Conservation (phyloP, 129 eudicot species). For the Flaveria ramosissima region DNA sequence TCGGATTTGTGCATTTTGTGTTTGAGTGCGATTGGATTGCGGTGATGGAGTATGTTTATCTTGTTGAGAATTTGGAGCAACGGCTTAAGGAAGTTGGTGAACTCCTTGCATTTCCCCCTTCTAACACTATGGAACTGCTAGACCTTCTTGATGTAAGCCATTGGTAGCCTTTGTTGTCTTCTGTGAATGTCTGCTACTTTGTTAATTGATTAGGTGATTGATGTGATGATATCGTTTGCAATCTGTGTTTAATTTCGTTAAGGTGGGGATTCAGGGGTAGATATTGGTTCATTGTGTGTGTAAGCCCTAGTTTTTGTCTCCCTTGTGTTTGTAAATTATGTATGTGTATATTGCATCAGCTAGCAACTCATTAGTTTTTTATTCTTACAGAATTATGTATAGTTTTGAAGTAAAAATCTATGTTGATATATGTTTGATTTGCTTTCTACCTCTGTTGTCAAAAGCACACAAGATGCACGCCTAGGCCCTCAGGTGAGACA, state of each 20-base stretch:
- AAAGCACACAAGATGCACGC: no score
- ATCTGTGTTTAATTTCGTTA: background rate
- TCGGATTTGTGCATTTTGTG: background rate
- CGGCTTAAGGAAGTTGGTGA: constrained; percentile 42
- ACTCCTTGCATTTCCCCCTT: constrained; percentile 36
- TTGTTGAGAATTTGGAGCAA: constrained; percentile 29
- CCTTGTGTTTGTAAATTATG: background rate
- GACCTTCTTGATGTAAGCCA: constrained; percentile 47
- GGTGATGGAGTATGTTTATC: constrained; percentile 26
- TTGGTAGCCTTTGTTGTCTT: background rate
- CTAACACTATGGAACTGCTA: constrained; percentile 34
- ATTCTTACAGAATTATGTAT: background rate
- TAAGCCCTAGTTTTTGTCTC: background rate
- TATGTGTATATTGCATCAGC: background rate
- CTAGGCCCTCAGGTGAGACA: no score
- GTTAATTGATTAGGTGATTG: background rate
- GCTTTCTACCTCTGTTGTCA: no score
- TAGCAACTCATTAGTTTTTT: background rate
- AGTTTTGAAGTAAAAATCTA: background rate
- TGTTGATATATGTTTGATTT: background rate
- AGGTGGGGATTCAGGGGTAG: background rate
- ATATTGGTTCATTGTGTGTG: background rate
- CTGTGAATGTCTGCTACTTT: background rate
- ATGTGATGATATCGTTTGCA: no score
- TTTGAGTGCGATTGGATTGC: constrained; percentile 1